Conservation (phyloP, 2,329 filamentous ascomycete species). For the Penicillium corylophilum region DNA sequence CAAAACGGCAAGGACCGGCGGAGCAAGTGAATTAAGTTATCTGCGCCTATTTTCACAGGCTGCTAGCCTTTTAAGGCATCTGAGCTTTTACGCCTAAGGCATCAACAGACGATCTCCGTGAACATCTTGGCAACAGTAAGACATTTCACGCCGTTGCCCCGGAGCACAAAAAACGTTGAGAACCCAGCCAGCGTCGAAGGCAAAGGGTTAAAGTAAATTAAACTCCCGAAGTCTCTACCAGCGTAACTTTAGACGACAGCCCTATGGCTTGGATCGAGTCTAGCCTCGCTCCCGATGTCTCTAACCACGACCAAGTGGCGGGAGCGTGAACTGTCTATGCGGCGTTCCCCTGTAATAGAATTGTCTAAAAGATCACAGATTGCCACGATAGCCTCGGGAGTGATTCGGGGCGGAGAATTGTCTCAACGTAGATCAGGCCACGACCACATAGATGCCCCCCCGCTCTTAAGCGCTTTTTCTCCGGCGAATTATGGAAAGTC, state of each 20-base stretch:
- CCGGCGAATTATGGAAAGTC: too few relatives aligned
- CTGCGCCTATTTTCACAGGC: background rate
- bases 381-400: background rate
- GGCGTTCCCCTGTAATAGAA: too few relatives aligned
- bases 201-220: background rate
- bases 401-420: background rate
- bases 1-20: background rate
- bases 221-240: background rate
- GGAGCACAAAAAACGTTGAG: background rate
- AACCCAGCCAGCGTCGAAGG: background rate
- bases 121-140: background rate
- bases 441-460: background rate
- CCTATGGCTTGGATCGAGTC: background rate
- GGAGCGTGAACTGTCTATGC: too few relatives aligned
- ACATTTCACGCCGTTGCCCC: background rate
- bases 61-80: background rate
- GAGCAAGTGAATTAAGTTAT: background rate
- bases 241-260: background rate
- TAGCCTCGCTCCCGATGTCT: background rate
- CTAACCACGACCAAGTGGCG: too few relatives aligned
- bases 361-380: background rate
- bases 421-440: background rate
- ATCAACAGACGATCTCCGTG: background rate
- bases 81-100: background rate
- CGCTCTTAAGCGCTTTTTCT: background rate